These are phyloP conservation scores for Aureoboletus auriporus DNA, from an alignment of 768 basidiomycete species.

Conservation along the genomic window DNA sequence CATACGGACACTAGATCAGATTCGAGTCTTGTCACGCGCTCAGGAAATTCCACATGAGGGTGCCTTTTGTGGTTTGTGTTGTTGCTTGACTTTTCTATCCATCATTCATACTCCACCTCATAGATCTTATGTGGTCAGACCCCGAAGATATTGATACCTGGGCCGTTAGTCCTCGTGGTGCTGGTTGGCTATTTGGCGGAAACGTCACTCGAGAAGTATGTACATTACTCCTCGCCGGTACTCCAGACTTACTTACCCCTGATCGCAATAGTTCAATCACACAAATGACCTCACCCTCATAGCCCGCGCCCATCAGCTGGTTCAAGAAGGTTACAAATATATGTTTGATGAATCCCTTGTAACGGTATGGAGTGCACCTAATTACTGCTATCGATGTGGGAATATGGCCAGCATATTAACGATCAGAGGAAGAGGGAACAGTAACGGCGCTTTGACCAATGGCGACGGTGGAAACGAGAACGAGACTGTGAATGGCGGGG, in stretches of 20 bases:
- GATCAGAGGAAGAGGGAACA: slow-evolving; percentile 57
- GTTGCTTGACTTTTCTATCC: background rate
- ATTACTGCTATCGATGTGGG: slow-evolving; percentile 83
- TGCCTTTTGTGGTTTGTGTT: slow-evolving; percentile 80
- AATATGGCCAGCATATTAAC: slow-evolving; percentile 92
- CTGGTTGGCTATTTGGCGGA: slow-evolving; percentile 92
- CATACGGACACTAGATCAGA: slow-evolving; percentile 91
- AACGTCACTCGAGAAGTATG: slow-evolving; percentile 79
- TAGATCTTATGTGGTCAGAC: slow-evolving; percentile 98
- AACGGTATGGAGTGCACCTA: slow-evolving; percentile 91
- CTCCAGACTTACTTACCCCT: slow-evolving; percentile 5
- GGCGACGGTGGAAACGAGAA: background rate
- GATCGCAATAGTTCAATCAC: slow-evolving; percentile 74
- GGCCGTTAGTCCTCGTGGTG: slow-evolving; percentile 95
- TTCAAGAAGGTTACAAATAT: slow-evolving; percentile 93
- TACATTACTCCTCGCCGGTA: background rate
- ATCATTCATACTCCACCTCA: background rate
- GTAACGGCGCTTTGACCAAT: slow-evolving; percentile 11
- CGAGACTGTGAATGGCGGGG: slow-evolving; percentile 10
- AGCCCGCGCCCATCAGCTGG: slow-evolving; percentile 94
- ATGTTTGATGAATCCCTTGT: slow-evolving; percentile 94
- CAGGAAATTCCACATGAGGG: slow-evolving; percentile 99
- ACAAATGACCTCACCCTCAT: slow-evolving; percentile 85
- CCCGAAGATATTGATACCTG: slow-evolving; percentile 93
- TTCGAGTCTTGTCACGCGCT: slow-evolving; percentile 87